phyloP scores from a whole-genome alignment of 1,139 yeast genomes.

The Oligophagozyma castellii region DNA sequence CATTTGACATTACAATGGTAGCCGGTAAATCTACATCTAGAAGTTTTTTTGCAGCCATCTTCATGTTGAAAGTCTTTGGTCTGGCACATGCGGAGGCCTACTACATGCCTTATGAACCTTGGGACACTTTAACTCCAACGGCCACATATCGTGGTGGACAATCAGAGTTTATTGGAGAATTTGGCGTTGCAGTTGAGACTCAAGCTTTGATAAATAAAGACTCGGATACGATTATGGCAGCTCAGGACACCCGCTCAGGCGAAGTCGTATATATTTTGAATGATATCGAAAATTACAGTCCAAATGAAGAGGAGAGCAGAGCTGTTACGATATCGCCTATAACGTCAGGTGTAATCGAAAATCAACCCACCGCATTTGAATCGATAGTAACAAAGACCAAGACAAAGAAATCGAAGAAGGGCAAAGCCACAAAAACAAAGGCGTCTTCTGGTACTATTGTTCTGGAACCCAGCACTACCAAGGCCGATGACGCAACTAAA shows the following conservation, averaged over 20 bases:
- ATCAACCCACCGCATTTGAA: background rate
- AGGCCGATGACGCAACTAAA: slow-evolving; percentile 3
- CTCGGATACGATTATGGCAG: background rate
- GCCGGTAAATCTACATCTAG: too few species aligned
- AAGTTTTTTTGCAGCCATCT: too few species aligned
- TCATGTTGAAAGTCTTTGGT: too few species aligned
- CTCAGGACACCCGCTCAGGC: too few species aligned
- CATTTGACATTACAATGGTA: too few species aligned
- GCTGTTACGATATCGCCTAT: background rate
- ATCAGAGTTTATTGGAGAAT: background rate
- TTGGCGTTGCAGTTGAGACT: slow-evolving; percentile 2
- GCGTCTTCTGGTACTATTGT: slow-evolving; percentile 4
- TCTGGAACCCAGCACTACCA: slow-evolving; percentile 4
- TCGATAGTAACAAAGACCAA: background rate
- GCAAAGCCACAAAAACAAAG: background rate
- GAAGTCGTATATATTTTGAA: too few species aligned
- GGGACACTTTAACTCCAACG: slow-evolving; percentile 1
- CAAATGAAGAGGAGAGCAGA: background rate
- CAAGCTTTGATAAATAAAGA: background rate
- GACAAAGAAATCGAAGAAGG: background rate
- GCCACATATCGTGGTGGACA: background rate
- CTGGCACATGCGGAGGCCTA: too few species aligned
- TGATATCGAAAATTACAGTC: too few species aligned
- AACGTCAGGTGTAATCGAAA: background rate
- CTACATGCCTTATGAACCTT: slow-evolving; percentile 1